Base-by-base conservation (phyloP, 208 protist genomes). In the Leishmania major region DNA sequence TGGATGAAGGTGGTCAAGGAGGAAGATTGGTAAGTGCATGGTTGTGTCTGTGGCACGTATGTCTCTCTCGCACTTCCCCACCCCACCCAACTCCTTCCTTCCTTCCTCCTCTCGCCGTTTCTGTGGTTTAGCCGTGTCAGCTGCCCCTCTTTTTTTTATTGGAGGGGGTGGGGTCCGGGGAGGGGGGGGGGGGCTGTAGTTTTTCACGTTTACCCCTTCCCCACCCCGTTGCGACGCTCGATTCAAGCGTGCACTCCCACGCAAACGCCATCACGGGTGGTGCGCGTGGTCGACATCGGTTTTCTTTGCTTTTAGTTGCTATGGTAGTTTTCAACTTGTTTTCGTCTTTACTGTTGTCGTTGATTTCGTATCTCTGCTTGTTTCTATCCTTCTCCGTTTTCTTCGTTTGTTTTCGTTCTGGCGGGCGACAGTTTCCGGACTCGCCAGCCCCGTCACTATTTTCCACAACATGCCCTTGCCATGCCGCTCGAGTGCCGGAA, bases 1-100 rank as follows among this genome's bases (percentile, higher is more conserved):
- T 97, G 93, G 92, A 87, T 97, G 62, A 86, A 92, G 75, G 67
- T 93, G 75, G 85, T 59, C 11, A 77, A 37, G 31, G 22, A n/a
- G 72, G 72, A 59, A 1, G 75, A 78, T 19, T 31, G 3, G 35
- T 37, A 69, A 47, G 35, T 45, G 53, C 22, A 28, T 53, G 35
- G n/a, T 28, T 66, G 75, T 78, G 75, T 13, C 37, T 53, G 25
- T 31, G 40, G 55, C 4, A 17, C 17, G 1, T 25, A 8, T 37
- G 43, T 25, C 28, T n/a, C n/a, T 7, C 22, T 40, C 11, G 47
- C 35, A 1, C 17, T 6, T 43, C 43, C 31, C 55, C 3, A 6
- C 35, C 40, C 22, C 55, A 5, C 45, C 22, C 31, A 37, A n/a
- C 40, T 47, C 47, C 49, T 76, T 81, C 51, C 25, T 55, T 81